Base-by-base conservation (phyloP, 1,284 basidiomycete genomes). In the Cronartium ribicola region DNA sequence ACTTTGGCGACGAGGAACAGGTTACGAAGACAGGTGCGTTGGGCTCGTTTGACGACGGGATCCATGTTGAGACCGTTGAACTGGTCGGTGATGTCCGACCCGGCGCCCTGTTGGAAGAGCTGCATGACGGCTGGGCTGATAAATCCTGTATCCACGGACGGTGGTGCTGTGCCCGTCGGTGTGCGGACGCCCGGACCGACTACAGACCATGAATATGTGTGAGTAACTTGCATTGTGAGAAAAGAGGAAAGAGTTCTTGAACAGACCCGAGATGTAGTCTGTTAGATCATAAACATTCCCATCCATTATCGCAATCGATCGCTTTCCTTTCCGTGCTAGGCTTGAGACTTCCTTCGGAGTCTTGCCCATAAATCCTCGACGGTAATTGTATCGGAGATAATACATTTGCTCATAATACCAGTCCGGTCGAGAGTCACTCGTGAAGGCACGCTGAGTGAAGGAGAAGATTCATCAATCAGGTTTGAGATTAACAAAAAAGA, bases 1-100 rank as follows among this genome's bases (percentile, higher is more conserved):
- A 94, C 87, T 83, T 90, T 91, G 75, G 94, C 95, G 70, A 94
- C 87, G 77, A 91, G 84, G 86, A 94, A 98, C 37, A 99, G 82
- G 80, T 97, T 98, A 55, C 93, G 88, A 62, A 98, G 84, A 81
- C 95, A 98, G 22, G 89, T 87, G 77, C 88, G 89, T 82, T 97
- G 94, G 5, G 89, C 84, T 0, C 85, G 83, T 22, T 95, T 85
- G n/a, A 88, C 85, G n/a, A 85, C 86, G 0, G 82, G 74, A 75
- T 87, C 88, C 20, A 97, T 85, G 39, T 77, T 76, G 40, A 98
- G 86, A 37, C 79, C 80, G 78, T 94, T 84, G 55, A 98, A 82
- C 51, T 85, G 80, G 79, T 90, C 90, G 1, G 93, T 94, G 76
- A 98, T 86, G 81, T 98, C 94, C 77, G 85, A 82, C 8, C 95